Conservation (phyloP, 257 asterid species). For the Prunella vulgaris region DNA sequence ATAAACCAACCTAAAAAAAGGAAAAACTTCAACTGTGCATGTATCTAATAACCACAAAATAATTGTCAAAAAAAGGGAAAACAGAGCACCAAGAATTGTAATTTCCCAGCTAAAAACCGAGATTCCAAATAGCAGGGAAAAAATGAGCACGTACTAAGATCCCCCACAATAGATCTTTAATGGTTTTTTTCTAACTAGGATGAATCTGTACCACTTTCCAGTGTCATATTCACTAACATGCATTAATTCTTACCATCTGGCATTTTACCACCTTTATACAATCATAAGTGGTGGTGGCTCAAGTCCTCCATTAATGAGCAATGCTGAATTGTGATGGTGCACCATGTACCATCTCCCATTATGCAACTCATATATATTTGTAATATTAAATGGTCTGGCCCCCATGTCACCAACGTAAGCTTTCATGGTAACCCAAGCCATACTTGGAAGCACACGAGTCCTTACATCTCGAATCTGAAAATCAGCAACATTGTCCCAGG, state of each 20-base stretch:
- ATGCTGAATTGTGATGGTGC: constrained; percentile 81
- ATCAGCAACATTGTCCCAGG: constrained; percentile 73
- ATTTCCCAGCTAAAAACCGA: constrained; percentile 12
- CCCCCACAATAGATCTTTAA: constrained; percentile 21
- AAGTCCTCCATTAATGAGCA: constrained; percentile 48
- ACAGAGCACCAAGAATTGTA: constrained; percentile 23
- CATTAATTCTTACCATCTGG: constrained; percentile 16
- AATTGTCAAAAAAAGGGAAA: constrained; percentile 15
- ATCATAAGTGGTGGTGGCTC: constrained; percentile 46
- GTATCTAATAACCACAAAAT: constrained; percentile 18
- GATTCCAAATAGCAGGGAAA: constrained; percentile 1
- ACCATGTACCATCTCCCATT: constrained; percentile 92
- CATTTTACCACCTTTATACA: constrained; percentile 29
- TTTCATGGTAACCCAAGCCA: constrained; percentile 97
- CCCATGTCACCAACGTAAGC: constrained; percentile 59
- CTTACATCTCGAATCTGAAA: constrained; percentile 70
- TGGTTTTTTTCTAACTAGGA: constrained; percentile 29
- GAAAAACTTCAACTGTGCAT: constrained; percentile 26
- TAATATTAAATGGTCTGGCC: constrained; percentile 45
- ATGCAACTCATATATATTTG: constrained; percentile 71
- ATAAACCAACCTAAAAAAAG: not conserved
- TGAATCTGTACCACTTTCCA: constrained; percentile 40
- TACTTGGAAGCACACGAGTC: constrained; percentile 60
- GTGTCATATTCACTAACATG: constrained; percentile 26
- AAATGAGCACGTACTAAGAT: constrained; percentile 14